These are phyloP conservation scores for Capsicum pubescens DNA, from an alignment of 257 asterid species.

Conservation along the genomic window DNA sequence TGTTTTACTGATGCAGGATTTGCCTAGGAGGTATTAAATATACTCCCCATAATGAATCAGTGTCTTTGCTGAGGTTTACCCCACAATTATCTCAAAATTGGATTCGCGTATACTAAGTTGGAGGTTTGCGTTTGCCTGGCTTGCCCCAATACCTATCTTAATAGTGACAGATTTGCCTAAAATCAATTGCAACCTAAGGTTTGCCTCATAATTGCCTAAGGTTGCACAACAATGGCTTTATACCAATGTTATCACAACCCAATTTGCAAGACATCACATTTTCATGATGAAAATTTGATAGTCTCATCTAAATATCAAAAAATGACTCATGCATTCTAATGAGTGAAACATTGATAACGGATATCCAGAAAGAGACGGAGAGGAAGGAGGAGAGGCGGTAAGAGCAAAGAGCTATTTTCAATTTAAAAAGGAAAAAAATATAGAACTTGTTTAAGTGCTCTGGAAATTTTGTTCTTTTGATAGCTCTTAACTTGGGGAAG, in stretches of 20 bases:
- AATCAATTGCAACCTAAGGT: background rate
- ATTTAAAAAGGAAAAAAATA: background rate
- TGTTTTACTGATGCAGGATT: background rate
- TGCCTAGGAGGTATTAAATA: background rate
- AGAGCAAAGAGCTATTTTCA: background rate
- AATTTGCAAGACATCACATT: background rate
- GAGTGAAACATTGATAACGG: background rate
- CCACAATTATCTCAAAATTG: background rate
- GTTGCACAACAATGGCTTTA: background rate
- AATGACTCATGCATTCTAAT: background rate
- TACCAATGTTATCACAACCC: background rate
- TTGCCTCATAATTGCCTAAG: background rate
- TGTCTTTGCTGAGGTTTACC: background rate
- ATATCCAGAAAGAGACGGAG: background rate
- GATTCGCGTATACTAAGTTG: background rate
- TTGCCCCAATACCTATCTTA: slow-evolving; percentile 3
- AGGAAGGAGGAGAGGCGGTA: background rate
- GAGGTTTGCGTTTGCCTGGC: background rate
- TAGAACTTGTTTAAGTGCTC: background rate
- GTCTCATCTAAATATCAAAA: background rate
- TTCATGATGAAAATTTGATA: background rate
- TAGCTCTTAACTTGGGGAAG: background rate
- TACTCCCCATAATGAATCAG: background rate
- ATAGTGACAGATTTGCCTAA: background rate
- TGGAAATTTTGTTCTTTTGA: background rate